phyloP scores from a whole-genome alignment of 129 eudicot species.

The Flaveria sonorensis region DNA sequence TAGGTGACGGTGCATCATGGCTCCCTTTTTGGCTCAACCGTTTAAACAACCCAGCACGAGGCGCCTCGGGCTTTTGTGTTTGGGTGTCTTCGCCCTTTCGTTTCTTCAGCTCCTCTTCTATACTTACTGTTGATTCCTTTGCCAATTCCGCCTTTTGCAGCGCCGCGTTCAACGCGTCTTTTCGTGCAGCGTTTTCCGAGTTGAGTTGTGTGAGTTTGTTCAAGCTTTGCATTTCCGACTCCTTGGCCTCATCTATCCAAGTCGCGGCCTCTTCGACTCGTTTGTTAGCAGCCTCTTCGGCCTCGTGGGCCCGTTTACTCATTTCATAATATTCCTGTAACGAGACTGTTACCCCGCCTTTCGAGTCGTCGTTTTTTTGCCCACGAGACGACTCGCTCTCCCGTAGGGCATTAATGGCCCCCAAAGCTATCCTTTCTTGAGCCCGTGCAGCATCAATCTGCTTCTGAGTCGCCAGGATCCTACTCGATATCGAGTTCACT shows the following conservation, averaged over 20 bases:
- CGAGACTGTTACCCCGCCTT: constrained; percentile 55
- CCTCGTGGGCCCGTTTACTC: constrained; percentile 69
- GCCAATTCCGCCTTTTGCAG: constrained; percentile 67
- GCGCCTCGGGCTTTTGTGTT: constrained; percentile 13
- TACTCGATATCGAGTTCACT: constrained; percentile 48
- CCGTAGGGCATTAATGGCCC: constrained; percentile 65
- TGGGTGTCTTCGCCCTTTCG: constrained; percentile 58
- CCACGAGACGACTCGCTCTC: constrained; percentile 63
- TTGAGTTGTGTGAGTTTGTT: constrained; percentile 59
- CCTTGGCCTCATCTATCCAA: constrained; percentile 69
- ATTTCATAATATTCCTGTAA: constrained; percentile 82
- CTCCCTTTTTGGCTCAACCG: constrained; percentile 27
- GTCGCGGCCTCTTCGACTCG: constrained; percentile 62
- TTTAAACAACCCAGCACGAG: constrained; percentile 36
- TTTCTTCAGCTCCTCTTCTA: constrained; percentile 69
- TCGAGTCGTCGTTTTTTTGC: constrained; percentile 46
- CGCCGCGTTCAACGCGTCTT: constrained; percentile 54
- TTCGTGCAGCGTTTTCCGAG: constrained; percentile 49
- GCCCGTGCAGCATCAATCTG: constrained; percentile 88
- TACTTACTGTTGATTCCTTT: constrained; percentile 55
- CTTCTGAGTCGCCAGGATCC: constrained; percentile 65
- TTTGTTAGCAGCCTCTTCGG: constrained; percentile 69
- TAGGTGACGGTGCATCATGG: constrained; percentile 28
- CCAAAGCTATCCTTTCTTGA: constrained; percentile 73
- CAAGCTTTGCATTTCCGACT: constrained; percentile 61